Evolutionary conservation across 169 alveolate genomes (phyloP).

Genomic region (Plasmodium gallinaceum): DNA sequence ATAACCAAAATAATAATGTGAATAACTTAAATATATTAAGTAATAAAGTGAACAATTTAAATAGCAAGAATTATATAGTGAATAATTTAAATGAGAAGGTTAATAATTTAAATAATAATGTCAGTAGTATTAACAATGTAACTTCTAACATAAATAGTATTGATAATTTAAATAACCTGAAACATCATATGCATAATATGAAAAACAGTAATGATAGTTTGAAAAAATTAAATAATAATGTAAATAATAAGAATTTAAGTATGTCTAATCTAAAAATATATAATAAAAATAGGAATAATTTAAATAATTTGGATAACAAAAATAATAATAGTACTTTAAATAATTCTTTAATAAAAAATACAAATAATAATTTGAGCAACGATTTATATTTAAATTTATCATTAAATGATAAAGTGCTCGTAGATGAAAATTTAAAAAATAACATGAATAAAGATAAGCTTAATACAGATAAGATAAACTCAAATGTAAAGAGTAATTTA

Average conservation of each 20-base stretch:
- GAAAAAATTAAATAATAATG: background rate
- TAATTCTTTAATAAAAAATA: background rate
- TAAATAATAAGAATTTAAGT: background rate
- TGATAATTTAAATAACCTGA: background rate
- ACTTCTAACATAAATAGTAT: constrained; percentile 6
- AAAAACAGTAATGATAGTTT: background rate
- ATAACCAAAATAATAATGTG: background rate
- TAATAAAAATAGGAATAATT: background rate
- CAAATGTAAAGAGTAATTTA: background rate
- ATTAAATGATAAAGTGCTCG: background rate
- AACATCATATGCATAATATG: background rate
- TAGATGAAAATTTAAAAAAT: background rate
- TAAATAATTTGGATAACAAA: constrained; percentile 1
- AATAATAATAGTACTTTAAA: background rate
- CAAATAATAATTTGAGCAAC: background rate
- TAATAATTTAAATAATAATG: background rate
- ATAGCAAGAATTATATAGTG: constrained; percentile 4
- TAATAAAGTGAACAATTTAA: background rate
- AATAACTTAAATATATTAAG: background rate
- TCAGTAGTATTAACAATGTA: background rate
- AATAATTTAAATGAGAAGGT: constrained; percentile 10
- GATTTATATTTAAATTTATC: background rate
- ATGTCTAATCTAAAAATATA: background rate
- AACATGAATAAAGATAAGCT: background rate
- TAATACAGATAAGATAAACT: background rate